These are phyloP conservation scores for Pelargonium citronellum DNA, from an alignment of 441 rosid species.

Conservation along the genomic window DNA sequence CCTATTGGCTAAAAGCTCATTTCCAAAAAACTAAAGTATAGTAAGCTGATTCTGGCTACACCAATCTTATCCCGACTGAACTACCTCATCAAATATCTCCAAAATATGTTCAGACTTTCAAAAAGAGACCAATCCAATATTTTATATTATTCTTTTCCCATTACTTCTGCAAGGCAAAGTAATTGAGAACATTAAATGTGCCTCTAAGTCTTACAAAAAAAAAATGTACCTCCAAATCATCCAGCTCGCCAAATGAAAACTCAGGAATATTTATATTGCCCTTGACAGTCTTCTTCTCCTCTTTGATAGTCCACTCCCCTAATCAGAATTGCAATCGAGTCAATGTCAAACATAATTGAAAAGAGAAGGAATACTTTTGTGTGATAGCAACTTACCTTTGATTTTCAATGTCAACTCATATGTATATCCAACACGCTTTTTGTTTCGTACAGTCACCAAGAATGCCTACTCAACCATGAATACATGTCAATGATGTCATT, in stretches of 20 bases:
- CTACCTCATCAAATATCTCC: too few relatives aligned
- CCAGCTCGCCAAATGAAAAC: slow-evolving; percentile 86
- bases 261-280: slow-evolving; percentile 71
- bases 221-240: slow-evolving; percentile 68
- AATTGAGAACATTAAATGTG: slow-evolving; percentile 22
- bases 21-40: too few relatives aligned
- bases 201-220: slow-evolving; percentile 54
- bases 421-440: slow-evolving; percentile 79
- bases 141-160: neutral
- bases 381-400: slow-evolving; percentile 35
- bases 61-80: neutral
- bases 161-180: slow-evolving; percentile 3
- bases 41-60: neutral
- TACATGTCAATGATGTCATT: neutral
- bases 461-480: slow-evolving; percentile 51
- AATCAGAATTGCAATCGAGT: slow-evolving; percentile 13
- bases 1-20: too few relatives aligned
- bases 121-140: neutral
- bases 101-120: too few relatives aligned
- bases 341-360: slow-evolving; percentile 3
- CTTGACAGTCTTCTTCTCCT: slow-evolving; percentile 48
- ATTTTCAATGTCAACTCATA: slow-evolving; percentile 75
- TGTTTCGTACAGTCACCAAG: slow-evolving; percentile 81
- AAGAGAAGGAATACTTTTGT: slow-evolving; percentile 3
- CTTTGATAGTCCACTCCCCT: slow-evolving; percentile 79